Evolutionary conservation across 352 stramenopile species (phyloP), one percentile per base, ranked within the genome.

Genomic region (Globisporangium takayamanum): DNA sequence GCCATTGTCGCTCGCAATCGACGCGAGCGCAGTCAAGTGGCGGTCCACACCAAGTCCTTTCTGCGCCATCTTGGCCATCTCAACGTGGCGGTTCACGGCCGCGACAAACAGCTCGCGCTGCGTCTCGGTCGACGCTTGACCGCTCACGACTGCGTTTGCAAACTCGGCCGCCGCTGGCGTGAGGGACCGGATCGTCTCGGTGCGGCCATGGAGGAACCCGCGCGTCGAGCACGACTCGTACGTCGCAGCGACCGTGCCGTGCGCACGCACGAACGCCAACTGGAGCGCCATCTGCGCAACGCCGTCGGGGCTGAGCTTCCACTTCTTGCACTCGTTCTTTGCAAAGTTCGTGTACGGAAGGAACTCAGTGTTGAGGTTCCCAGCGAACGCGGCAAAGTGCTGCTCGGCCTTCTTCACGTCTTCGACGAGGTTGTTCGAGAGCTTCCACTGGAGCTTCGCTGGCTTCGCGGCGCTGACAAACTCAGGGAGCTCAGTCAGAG

Each of bases 171-270:
- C 80, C 4, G 82, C 80, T 50, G 78, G 80, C 26, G 87, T 94
- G 44, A 81, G 78, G 33, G 81, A 92, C 15, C 92, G 86, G 61
- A 98, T 97, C 7, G 86, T 97, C 68, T 98, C 92, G 28, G 92
- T 98, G 42, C 92, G 87, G 36, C 92, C 92, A 60, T 96, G 89
- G 59, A 92, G 85, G 69, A 96, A 98, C 61, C 62, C 65, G 25
- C 89, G 80, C 48, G 89, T 97, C n/a, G 91, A 89, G 67, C 88
- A 97, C 69, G 88, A 97, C 72, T 98, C 91, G 68, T 98, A 98
- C 20, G 84, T 91, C 0, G 89, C 71, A 7, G 88, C 72, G 26
- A 94, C 70, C 58, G 86, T 74, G 50, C 80, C 78, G 50, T 97
- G 83, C 41, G 82, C 52, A 36, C 82, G 76, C 53, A 78, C 84